These are phyloP conservation scores for Tubosaeta sp. DNA, from an alignment of 768 basidiomycete genomes.

Conservation along the genomic window DNA sequence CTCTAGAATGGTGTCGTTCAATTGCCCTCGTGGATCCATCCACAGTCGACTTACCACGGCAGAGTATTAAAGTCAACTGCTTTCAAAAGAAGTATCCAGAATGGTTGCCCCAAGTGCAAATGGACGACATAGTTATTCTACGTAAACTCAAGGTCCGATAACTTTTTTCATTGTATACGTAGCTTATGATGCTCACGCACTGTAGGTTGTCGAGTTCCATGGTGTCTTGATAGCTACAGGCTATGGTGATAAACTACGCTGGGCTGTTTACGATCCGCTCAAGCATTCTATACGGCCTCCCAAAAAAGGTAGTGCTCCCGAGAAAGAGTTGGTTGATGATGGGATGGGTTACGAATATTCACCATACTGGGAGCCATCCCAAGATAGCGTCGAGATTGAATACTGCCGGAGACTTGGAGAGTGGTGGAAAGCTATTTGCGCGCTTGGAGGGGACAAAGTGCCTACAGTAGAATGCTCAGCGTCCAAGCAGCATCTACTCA, in stretches of 20 bases:
- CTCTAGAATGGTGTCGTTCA: conserved; percentile 43
- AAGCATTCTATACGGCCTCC: conserved; percentile 37
- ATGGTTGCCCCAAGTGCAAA: conserved; percentile 47
- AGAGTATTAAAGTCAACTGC: conserved; percentile 40
- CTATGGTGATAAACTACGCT: conserved; percentile 44
- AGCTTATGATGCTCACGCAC: background rate
- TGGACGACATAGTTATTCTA: conserved; percentile 51
- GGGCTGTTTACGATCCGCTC: conserved; percentile 50
- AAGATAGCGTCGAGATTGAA: conserved; percentile 33
- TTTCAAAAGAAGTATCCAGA: conserved; percentile 46
- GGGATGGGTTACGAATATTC: conserved; percentile 39
- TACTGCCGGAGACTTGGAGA: conserved; percentile 43
- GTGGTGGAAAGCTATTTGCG: conserved; percentile 43
- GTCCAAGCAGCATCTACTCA: conserved; percentile 41
- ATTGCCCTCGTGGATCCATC: conserved; percentile 53
- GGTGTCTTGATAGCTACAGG: conserved; percentile 38
- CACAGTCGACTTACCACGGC: conserved; percentile 20
- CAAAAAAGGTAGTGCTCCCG: conserved; percentile 34
- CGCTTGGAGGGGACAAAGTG: conserved; percentile 16
- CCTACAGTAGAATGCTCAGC: conserved; percentile 11
- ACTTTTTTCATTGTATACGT: background rate
- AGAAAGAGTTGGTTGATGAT: conserved; percentile 25
- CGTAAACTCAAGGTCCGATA: conserved; percentile 44
- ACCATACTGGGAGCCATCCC: conserved; percentile 42
- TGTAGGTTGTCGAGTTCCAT: conserved; percentile 33